Evolutionary conservation across 306 rosid genomes (phyloP).

Genomic region (Prunus fruticosa): DNA sequence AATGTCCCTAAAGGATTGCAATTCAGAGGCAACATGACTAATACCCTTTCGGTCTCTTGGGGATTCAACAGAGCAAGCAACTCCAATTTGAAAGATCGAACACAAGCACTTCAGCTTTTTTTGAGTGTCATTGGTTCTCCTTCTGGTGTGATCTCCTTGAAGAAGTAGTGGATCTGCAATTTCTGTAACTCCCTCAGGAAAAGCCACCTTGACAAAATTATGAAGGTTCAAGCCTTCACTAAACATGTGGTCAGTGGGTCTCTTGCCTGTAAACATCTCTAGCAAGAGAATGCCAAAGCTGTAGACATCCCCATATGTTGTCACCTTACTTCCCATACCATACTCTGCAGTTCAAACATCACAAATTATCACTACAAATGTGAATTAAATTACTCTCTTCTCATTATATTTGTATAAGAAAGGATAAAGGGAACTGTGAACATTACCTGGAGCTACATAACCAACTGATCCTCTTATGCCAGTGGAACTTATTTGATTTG

Average conservation of each 20-base stretch:
- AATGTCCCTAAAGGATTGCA: background rate
- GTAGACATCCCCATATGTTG: background rate
- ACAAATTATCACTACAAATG: background rate
- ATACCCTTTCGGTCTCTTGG: background rate
- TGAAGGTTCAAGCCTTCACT: background rate
- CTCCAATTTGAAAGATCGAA: background rate
- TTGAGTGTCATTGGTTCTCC: background rate
- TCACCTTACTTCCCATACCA: background rate
- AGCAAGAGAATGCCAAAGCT: slow-evolving; percentile 9
- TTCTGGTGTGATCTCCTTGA: background rate
- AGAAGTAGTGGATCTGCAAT: background rate
- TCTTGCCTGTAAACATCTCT: background rate
- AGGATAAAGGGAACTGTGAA: background rate
- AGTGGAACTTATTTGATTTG: background rate
- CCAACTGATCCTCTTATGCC: background rate
- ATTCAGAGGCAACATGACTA: background rate
- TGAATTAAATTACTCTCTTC: no score
- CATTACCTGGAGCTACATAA: background rate
- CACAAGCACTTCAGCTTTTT: background rate
- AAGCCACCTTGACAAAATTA: background rate
- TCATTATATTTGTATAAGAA: no score
- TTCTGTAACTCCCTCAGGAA: background rate
- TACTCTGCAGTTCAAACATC: background rate
- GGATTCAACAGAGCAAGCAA: background rate
- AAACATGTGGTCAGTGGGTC: slow-evolving; percentile 6